Evolutionary conservation across 257 asterid genomes (phyloP).

Genomic region (Plectranthus barbatus): DNA sequence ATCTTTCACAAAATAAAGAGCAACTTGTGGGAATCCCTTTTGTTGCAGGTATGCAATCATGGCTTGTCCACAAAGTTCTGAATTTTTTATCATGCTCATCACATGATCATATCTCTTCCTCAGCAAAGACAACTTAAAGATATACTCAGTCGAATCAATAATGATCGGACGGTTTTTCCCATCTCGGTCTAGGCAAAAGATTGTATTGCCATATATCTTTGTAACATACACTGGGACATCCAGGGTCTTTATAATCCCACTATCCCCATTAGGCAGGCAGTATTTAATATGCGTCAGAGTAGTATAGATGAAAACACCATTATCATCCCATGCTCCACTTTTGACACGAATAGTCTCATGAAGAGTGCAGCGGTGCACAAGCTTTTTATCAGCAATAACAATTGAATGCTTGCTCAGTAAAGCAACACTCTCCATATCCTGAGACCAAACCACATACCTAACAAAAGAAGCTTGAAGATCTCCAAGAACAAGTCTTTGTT

Average conservation of each 20-base stretch:
- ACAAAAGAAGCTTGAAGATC: constrained; percentile 83
- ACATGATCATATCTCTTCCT: constrained; percentile 88
- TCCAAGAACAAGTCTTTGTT: constrained; percentile 73
- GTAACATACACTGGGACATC: constrained; percentile 88
- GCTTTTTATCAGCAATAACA: constrained; percentile 87
- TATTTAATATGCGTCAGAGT: constrained; percentile 93
- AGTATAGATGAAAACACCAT: constrained; percentile 87
- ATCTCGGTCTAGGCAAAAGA: constrained; percentile 94
- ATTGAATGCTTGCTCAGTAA: constrained; percentile 94
- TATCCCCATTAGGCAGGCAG: constrained; percentile 96
- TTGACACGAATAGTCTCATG: constrained; percentile 98
- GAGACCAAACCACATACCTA: constrained; percentile 90
- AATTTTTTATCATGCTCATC: constrained; percentile 88
- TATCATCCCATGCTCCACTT: constrained; percentile 99
- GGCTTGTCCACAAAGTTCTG: constrained; percentile 97
- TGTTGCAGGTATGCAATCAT: constrained; percentile 98
- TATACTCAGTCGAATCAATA: constrained; percentile 84
- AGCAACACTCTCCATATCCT: constrained; percentile 93
- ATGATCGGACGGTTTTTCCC: constrained; percentile 88
- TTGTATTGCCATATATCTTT: constrained; percentile 73
- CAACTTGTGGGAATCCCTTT: constrained; percentile 98
- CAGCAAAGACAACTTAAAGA: constrained; percentile 66
- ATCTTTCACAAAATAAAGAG: constrained; percentile 94
- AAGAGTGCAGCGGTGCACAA: constrained; percentile 88
- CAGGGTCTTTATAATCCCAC: constrained; percentile 89